These are phyloP conservation scores for Solanum ahanhuiri DNA, from an alignment of 257 asterid species.

Conservation along the genomic window DNA sequence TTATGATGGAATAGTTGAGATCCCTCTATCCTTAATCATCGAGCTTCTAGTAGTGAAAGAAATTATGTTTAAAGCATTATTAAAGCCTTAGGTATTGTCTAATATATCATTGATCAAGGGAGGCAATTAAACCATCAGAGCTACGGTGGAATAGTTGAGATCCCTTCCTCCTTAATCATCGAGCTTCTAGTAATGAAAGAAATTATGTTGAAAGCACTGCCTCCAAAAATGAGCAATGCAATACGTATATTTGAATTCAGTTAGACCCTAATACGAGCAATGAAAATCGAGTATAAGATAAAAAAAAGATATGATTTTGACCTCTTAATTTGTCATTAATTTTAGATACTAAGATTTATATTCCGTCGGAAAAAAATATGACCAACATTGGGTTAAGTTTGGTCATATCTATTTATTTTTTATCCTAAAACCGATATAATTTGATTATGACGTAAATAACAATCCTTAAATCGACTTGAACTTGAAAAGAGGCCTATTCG, in stretches of 20 bases:
- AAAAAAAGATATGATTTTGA: too few relatives aligned
- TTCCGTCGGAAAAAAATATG: accelerated
- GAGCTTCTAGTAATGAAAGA: neutral
- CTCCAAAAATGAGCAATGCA: neutral
- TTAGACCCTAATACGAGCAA: too few relatives aligned
- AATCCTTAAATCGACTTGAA: neutral
- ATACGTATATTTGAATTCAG: neutral
- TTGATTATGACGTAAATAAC: neutral
- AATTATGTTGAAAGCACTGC: too few relatives aligned
- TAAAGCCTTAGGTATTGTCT: neutral
- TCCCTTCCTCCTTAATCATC: neutral
- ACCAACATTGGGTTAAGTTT: too few relatives aligned
- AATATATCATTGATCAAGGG: neutral
- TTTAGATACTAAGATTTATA: neutral
- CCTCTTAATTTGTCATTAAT: neutral
- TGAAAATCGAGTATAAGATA: too few relatives aligned
- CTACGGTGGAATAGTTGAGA: neutral
- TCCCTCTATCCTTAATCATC: neutral
- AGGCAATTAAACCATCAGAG: neutral
- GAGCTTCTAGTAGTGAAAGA: too few relatives aligned
- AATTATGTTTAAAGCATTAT: too few relatives aligned
- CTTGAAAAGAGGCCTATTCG: neutral
- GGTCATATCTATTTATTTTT: too few relatives aligned
- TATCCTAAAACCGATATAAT: neutral
- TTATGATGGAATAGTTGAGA: neutral